Evolutionary conservation across 2,329 filamentous ascomycete genomes (phyloP), one percentile per base, ranked within the genome.

Genomic region (Colletotrichum aenigma): DNA sequence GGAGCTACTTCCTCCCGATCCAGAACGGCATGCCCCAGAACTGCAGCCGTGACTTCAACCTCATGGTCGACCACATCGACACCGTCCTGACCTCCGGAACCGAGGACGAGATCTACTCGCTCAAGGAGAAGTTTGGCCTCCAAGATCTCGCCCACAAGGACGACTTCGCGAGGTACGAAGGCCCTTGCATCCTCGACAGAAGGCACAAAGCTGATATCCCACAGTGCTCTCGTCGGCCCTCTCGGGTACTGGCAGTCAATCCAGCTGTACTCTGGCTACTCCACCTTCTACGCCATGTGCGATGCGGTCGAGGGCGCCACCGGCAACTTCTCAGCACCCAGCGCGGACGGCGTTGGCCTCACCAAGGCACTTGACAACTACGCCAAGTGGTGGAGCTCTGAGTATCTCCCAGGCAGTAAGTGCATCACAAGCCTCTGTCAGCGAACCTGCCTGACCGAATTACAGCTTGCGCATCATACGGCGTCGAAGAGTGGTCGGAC

Each of bases 1-100:
- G 89, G 89, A 84, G 88, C 80, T 92, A 92, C 78, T 92, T 91
- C 79, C 78, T 84, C 6, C 90, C 90, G 0, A 85, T 92, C n/a
- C 87, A 90, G 79, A 79, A 89, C 36, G 90, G 89, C 9, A 91
- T 92, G 89, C 87, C 91, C 7, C 80, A 85, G 78, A 92, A 92
- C 81, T 92, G 91, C 83, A 91, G 88, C 79, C 83, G 79, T 4
- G 90, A 91, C 79, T 82, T 91, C 34, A 81, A 84, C 2, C 83
- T 85, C 5, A 89, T 92, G 21, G 84, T 91, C 48, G 85, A 89
- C 10, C 83, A 92, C 77, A 84, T 92, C n/a, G 90, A 93, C 79
- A 83, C 81, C 68, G 84, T 88, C 30, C 83, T 87, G 24, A 80
- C 82, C 26, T 83, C 85, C 34, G 87, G 88, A 18, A 87, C 84